Evolutionary conservation across 331 rosid genomes (phyloP).

Genomic region (Pyracantha coccinea): DNA sequence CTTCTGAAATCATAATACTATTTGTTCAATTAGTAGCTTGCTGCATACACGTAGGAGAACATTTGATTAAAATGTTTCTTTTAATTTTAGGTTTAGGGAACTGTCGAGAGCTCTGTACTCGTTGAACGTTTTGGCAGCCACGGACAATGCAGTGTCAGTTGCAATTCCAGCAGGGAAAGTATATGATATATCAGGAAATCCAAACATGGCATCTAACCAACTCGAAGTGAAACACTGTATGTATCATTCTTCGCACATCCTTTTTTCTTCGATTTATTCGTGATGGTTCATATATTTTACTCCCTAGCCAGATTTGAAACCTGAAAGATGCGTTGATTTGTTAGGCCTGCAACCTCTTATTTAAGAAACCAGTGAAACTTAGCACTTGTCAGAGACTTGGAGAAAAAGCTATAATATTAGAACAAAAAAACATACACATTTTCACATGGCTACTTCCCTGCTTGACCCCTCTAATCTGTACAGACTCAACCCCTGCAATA

Average conservation of each 20-base stretch:
- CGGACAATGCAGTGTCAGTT: slow-evolving; percentile 38
- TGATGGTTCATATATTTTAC: neutral
- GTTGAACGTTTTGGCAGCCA: slow-evolving; percentile 33
- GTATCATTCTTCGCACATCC: slow-evolving; percentile 6
- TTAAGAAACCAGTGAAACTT: neutral
- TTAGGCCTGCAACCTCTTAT: neutral
- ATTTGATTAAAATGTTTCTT: neutral
- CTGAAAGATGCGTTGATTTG: neutral
- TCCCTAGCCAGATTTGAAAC: neutral
- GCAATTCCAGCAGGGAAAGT: slow-evolving; percentile 50
- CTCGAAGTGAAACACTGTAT: slow-evolving; percentile 51
- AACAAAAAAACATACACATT: neutral
- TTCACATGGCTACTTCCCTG: neutral
- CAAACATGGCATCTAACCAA: slow-evolving; percentile 56
- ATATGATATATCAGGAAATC: slow-evolving; percentile 64
- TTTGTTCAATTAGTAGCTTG: neutral
- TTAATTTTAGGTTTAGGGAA: slow-evolving; percentile 36
- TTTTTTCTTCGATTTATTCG: neutral
- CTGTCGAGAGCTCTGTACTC: slow-evolving; percentile 66
- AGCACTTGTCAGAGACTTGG: neutral
- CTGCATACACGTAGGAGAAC: neutral
- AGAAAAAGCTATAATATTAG: neutral
- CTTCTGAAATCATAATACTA: neutral
- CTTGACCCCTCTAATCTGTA: neutral
- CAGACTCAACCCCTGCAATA: slow-evolving; percentile 45